Conservation (phyloP, 768 basidiomycete genomes). For the Ramaria sp. region DNA sequence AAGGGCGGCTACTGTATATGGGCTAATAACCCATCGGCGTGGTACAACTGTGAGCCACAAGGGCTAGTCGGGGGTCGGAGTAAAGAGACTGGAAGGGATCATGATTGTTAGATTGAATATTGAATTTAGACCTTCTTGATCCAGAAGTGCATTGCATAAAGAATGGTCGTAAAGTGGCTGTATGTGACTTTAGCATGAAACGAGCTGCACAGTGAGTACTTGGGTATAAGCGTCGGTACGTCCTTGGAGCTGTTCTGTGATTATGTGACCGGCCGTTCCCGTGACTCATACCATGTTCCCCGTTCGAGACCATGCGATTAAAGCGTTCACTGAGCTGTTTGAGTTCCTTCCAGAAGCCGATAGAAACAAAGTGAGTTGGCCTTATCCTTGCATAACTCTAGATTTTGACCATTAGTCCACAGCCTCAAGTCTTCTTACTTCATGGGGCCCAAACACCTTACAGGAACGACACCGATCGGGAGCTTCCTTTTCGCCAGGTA, state of each 20-base stretch:
- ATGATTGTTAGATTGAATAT: too few relatives aligned
- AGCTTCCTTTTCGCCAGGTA: constrained; percentile 53
- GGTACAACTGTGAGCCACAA: too few relatives aligned
- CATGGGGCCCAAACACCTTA: constrained; percentile 53
- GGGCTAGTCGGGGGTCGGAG: too few relatives aligned
- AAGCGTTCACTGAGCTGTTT: constrained; percentile 42
- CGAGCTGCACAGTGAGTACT: not conserved
- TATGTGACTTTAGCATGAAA: too few relatives aligned
- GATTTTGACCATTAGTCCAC: not conserved
- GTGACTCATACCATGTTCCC: not conserved
- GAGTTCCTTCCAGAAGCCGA: constrained; percentile 39
- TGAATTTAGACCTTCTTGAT: too few relatives aligned
- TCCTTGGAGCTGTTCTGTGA: not conserved
- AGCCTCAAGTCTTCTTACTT: constrained; percentile 65
- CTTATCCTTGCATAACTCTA: not conserved
- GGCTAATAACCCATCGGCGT: too few relatives aligned
- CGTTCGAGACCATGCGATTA: constrained; percentile 20
- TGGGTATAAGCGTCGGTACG: not conserved
- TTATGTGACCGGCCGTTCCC: too few relatives aligned
- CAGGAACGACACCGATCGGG: constrained; percentile 79
- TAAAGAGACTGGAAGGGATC: too few relatives aligned
- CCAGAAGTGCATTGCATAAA: too few relatives aligned
- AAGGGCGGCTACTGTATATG: too few relatives aligned
- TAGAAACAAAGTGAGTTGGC: constrained; percentile 36
- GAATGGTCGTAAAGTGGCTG: too few relatives aligned